phyloP scores from a whole-genome alignment of 1,284 basidiomycete genomes.

The Sanghuangporus sanghuang region DNA sequence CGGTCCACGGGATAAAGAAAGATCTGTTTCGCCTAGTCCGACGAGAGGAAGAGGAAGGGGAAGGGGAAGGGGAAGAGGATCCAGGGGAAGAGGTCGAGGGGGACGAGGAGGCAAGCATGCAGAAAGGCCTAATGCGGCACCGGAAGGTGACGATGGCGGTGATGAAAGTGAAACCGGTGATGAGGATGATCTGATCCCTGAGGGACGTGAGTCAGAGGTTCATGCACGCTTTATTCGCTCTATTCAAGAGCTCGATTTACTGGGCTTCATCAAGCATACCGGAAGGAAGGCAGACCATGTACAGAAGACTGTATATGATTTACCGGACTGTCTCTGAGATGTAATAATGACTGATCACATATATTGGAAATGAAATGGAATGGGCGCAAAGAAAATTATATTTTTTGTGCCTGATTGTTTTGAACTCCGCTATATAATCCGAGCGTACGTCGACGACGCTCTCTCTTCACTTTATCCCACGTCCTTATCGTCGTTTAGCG shows the following conservation, averaged over 20 bases:
- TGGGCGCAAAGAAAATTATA: neutral
- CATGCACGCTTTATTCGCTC: slow-evolving; percentile 74
- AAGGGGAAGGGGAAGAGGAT: slow-evolving; percentile 33
- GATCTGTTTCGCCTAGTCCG: neutral
- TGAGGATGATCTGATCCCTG: slow-evolving; percentile 20
- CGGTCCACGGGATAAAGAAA: slow-evolving; percentile 18
- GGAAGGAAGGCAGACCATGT: slow-evolving; percentile 73
- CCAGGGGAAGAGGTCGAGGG: slow-evolving; percentile 19
- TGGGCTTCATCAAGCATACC: slow-evolving; percentile 75
- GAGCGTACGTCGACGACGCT: neutral
- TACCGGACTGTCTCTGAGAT: slow-evolving; percentile 31
- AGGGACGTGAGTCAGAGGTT: slow-evolving; percentile 42
- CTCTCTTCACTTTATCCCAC: neutral
- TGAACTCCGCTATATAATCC: slow-evolving; percentile 5
- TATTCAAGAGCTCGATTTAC: slow-evolving; percentile 71
- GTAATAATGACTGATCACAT: neutral
- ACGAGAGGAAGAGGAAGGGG: slow-evolving; percentile 22
- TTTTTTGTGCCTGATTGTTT: too few relatives aligned
- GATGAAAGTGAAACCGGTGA: slow-evolving; percentile 24
- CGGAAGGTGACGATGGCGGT: slow-evolving; percentile 20
- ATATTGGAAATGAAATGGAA: neutral
- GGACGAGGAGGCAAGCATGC: slow-evolving; percentile 22
- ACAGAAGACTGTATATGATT: slow-evolving; percentile 59
- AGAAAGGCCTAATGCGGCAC: slow-evolving; percentile 19
- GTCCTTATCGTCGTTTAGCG: neutral